phyloP scores from a whole-genome alignment of 1,139 yeast genomes.

The Kodamaea sp. region DNA sequence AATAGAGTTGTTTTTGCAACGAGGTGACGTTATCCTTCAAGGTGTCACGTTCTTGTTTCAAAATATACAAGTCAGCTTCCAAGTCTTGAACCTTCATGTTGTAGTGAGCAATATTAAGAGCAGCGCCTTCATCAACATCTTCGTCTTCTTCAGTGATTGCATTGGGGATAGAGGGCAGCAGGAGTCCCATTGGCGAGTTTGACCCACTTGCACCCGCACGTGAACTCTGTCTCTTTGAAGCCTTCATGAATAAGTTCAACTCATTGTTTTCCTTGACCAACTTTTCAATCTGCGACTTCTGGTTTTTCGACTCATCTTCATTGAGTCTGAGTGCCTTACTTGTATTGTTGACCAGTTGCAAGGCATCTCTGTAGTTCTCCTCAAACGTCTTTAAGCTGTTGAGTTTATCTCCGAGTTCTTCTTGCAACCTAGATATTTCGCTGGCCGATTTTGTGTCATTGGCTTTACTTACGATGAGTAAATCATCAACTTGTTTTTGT shows the following conservation, averaged over 20 bases:
- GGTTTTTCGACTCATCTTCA: conserved; percentile 64
- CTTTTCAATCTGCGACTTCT: conserved; percentile 53
- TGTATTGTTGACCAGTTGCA: conserved; percentile 69
- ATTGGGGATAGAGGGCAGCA: conserved; percentile 11
- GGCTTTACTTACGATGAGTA: conserved; percentile 37
- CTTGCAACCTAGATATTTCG: conserved; percentile 36
- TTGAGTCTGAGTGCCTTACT: conserved; percentile 71
- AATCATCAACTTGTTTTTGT: conserved; percentile 48
- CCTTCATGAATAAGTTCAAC: conserved; percentile 50
- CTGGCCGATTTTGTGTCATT: conserved; percentile 31
- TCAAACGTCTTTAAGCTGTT: conserved; percentile 39
- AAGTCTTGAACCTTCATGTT: conserved; percentile 76
- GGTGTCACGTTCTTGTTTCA: conserved; percentile 81
- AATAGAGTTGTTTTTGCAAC: conserved; percentile 55
- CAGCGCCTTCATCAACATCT: conserved; percentile 40
- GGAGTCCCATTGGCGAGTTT: conserved; percentile 18
- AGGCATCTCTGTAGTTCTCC: conserved; percentile 64
- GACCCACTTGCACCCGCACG: conserved; percentile 16
- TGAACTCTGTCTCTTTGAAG: conserved; percentile 34
- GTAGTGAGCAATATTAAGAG: conserved; percentile 60
- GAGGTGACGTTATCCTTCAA: conserved; percentile 60
- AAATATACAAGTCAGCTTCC: conserved; percentile 77
- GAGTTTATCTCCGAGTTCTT: conserved; percentile 30
- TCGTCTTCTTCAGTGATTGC: conserved; percentile 20
- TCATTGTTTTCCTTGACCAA: conserved; percentile 69